These are phyloP conservation scores for Colletotrichum neosansevieriae DNA, from an alignment of 2,329 filamentous ascomycete genomes.

Conservation along the genomic window DNA sequence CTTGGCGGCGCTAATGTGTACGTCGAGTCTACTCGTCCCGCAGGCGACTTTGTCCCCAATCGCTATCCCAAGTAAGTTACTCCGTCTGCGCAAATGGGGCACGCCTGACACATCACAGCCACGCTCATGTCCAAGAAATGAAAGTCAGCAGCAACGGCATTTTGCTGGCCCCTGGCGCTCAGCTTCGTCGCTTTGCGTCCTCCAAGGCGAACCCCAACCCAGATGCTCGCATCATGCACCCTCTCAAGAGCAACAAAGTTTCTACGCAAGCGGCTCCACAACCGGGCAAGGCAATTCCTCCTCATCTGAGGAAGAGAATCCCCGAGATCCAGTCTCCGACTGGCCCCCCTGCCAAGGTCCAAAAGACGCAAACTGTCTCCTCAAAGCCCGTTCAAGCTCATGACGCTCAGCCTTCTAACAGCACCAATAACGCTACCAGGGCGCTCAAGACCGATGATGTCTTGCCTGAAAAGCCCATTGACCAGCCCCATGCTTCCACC, in stretches of 20 bases:
- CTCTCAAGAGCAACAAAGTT: background rate
- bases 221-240: background rate
- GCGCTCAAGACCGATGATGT: too few species aligned
- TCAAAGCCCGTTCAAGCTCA: too few species aligned
- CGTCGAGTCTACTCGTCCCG: background rate
- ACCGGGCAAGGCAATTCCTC: background rate
- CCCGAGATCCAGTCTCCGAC: background rate
- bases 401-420: too few species aligned
- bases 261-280: background rate
- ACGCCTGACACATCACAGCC: background rate
- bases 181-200: background rate
- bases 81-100: background rate
- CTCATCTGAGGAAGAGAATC: background rate
- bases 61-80: conserved; percentile 8
- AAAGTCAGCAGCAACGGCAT: conserved; percentile 24
- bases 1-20: conserved; percentile 33
- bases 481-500: background rate
- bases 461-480: too few species aligned
- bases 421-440: too few species aligned
- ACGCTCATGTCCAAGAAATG: background rate
- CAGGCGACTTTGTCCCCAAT: background rate
- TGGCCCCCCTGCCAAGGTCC: background rate
- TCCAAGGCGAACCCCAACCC: background rate
- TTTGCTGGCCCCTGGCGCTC: conserved; percentile 13
- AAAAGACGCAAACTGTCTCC: background rate